A percentile compares a stretch with the other conserved stretches of the same genome.
Conservation (phyloP, 495 filamentous ascomycete species). For the Podospora sp. region DNA sequence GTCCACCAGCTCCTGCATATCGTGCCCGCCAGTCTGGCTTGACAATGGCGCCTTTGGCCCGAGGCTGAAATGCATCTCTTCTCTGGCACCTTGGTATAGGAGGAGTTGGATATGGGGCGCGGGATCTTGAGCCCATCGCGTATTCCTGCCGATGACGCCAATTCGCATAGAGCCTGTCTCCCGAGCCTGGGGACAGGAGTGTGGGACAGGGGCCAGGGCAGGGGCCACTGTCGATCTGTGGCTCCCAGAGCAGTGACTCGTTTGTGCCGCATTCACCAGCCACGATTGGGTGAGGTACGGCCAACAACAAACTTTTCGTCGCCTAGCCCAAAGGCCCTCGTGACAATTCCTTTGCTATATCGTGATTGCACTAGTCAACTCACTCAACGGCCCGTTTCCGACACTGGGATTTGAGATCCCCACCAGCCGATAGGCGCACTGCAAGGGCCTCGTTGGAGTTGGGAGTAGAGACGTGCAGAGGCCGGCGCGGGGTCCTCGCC, state of each 20-base stretch:
- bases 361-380: conserved; percentile 7
- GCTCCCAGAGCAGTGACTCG: neutral
- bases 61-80: conserved; percentile 7
- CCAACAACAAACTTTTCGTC: neutral
- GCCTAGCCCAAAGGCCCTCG: neutral
- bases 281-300: conserved; percentile 8
- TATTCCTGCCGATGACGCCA: neutral
- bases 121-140: conserved; percentile 2
- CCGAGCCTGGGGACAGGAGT: neutral
- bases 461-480: no score
- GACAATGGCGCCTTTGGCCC: neutral
- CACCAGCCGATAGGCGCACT: neutral
- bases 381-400: neutral
- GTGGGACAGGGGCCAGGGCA: neutral
- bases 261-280: neutral
- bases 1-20: neutral
- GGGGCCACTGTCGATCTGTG: neutral
- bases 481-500: no score
- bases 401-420: neutral
- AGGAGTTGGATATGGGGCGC: conserved; percentile 9
- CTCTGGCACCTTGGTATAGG: conserved; percentile 8
- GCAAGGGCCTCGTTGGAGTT: neutral
- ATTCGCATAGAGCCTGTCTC: neutral
- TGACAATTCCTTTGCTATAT: neutral
- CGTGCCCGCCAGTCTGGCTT: neutral